phyloP scores from a whole-genome alignment of 768 basidiomycete species.

The Phanerochaete carnosa region DNA sequence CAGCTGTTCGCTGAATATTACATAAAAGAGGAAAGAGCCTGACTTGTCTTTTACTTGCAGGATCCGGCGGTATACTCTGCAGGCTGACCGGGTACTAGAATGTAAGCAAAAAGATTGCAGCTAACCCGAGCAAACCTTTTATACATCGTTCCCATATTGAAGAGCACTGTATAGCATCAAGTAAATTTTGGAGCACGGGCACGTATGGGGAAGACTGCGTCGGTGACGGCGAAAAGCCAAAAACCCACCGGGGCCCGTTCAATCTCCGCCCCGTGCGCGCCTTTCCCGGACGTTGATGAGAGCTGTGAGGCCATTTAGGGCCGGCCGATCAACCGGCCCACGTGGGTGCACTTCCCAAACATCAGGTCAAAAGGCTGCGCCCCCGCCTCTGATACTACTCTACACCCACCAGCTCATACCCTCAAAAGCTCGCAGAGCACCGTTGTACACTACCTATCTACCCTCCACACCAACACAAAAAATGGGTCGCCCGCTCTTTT shows the following conservation, averaged over 20 bases:
- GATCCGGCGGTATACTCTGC: too few relatives aligned
- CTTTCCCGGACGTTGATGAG: neutral
- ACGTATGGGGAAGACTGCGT: neutral
- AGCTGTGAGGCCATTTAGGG: neutral
- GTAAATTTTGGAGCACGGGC: neutral
- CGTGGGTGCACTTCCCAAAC: neutral
- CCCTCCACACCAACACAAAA: neutral
- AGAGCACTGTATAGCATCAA: neutral
- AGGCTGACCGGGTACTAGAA: too few relatives aligned
- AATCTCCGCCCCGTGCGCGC: neutral
- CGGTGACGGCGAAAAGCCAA: neutral
- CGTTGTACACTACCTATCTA: conserved; percentile 10
- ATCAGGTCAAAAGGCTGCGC: conserved; percentile 4
- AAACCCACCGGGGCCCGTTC: neutral
- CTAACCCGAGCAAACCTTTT: neutral
- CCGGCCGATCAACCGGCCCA: neutral
- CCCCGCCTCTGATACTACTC: neutral
- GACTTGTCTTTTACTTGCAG: too few relatives aligned
- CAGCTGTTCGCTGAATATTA: too few relatives aligned
- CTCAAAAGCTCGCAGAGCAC: conserved; percentile 16
- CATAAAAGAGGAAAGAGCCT: too few relatives aligned
- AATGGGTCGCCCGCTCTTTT: conserved; percentile 22
- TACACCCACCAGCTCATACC: conserved; percentile 3
- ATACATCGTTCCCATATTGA: too few relatives aligned
- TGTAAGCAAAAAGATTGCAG: neutral